Evolutionary conservation across 345 rosid genomes (phyloP).

Genomic region (Firmiana major): DNA sequence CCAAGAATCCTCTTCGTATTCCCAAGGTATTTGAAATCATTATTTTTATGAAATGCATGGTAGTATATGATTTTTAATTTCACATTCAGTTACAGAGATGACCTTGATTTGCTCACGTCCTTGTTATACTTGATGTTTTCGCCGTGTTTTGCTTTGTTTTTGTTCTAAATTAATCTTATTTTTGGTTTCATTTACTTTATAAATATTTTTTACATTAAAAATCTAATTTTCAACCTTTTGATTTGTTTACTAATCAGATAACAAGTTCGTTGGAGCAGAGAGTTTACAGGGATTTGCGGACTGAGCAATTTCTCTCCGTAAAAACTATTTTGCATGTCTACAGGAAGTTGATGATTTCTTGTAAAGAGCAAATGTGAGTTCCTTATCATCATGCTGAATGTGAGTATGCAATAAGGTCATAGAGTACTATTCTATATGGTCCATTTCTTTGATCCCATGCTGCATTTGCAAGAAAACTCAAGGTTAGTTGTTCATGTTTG

Average conservation of each 20-base stretch:
- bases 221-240: not conserved
- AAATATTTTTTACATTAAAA: not conserved
- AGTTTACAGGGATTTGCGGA: constrained; percentile 74
- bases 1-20: constrained; percentile 68
- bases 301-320: constrained; percentile 53
- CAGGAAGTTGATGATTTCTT: not conserved
- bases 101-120: not conserved
- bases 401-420: constrained; percentile 4
- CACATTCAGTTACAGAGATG: not conserved
- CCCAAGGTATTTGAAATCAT: constrained; percentile 40
- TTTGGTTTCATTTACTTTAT: not conserved
- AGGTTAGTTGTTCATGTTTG: not conserved
- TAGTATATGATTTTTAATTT: not conserved
- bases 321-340: constrained; percentile 15
- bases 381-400: not conserved
- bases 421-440: not conserved
- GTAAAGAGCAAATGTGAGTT: constrained; percentile 29
- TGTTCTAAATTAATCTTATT: not conserved
- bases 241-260: constrained; percentile 40
- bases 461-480: not conserved
- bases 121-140: not conserved
- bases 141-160: not conserved
- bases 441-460: not conserved
- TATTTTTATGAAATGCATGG: not conserved
- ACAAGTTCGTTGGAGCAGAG: constrained; percentile 70